Evolutionary conservation across 768 basidiomycete genomes (phyloP).

Genomic region (Calvatia gigantea): DNA sequence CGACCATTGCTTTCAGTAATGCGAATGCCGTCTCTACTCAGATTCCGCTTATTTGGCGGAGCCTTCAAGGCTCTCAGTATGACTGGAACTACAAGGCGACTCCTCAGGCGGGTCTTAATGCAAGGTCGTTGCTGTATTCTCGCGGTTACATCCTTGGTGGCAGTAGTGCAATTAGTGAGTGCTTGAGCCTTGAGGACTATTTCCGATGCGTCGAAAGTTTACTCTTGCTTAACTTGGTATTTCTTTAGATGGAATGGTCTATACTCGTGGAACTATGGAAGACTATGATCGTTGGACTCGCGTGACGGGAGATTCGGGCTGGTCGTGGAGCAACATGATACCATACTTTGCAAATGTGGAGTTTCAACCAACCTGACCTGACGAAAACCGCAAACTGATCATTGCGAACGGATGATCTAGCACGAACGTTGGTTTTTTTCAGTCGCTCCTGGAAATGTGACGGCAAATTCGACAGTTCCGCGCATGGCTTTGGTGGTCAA

Average conservation of each 20-base stretch:
- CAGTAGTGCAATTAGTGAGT: slow-evolving; percentile 25
- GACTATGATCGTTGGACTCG: slow-evolving; percentile 23
- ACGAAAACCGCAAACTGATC: background rate
- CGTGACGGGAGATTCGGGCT: slow-evolving; percentile 28
- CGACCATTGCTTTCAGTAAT: slow-evolving; percentile 17
- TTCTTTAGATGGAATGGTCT: slow-evolving; percentile 26
- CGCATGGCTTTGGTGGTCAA: slow-evolving; percentile 33
- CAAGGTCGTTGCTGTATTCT: slow-evolving; percentile 18
- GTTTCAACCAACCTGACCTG: background rate
- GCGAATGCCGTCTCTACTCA: slow-evolving; percentile 18
- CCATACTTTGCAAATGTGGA: slow-evolving; percentile 27
- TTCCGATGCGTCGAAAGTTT: background rate
- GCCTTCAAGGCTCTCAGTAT: slow-evolving; percentile 15
- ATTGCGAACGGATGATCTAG: slow-evolving; percentile 17
- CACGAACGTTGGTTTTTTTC: slow-evolving; percentile 34
- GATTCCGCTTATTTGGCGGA: slow-evolving; percentile 19
- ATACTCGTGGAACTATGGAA: slow-evolving; percentile 28
- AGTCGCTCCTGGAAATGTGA: slow-evolving; percentile 33
- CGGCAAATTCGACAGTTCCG: slow-evolving; percentile 31
- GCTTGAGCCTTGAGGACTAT: background rate
- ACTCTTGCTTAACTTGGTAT: background rate
- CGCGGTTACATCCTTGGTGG: slow-evolving; percentile 29
- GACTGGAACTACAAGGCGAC: slow-evolving; percentile 30
- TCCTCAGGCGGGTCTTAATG: slow-evolving; percentile 19
- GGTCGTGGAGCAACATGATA: slow-evolving; percentile 29